Evolutionary conservation across 1,284 basidiomycete genomes (phyloP).

Genomic region (Rhizopogon parksii): DNA sequence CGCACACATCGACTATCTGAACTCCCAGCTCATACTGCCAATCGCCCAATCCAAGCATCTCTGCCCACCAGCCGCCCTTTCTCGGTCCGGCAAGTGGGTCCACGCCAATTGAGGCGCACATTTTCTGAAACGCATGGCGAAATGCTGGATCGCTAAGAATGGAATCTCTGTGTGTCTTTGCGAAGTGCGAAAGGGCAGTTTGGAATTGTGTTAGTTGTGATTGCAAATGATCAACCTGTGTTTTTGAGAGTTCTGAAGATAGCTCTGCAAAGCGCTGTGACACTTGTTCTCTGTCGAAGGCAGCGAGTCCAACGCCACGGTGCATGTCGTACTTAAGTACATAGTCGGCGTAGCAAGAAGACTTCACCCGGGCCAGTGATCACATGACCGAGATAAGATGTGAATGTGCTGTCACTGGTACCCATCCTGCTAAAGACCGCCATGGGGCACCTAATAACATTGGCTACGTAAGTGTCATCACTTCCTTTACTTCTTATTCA

Average conservation of each 20-base stretch:
- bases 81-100: slow-evolving; percentile 87
- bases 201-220: slow-evolving; percentile 84
- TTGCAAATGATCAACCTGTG: slow-evolving; percentile 75
- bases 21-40: slow-evolving; percentile 96
- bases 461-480: slow-evolving; percentile 53
- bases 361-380: no score
- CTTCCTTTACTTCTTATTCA: slow-evolving; percentile 3
- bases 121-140: slow-evolving; percentile 89
- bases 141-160: slow-evolving; percentile 86
- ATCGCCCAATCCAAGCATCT: slow-evolving; percentile 82
- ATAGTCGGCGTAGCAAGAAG: no score
- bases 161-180: slow-evolving; percentile 74
- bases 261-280: slow-evolving; percentile 74
- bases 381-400: slow-evolving; percentile 14
- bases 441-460: slow-evolving; percentile 79
- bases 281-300: slow-evolving; percentile 67
- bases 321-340: slow-evolving; percentile 39
- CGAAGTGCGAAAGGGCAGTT: slow-evolving; percentile 74
- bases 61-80: slow-evolving; percentile 86
- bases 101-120: slow-evolving; percentile 93
- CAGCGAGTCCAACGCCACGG: slow-evolving; percentile 68
- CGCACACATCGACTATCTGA: slow-evolving; percentile 95
- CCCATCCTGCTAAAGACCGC: not conserved
- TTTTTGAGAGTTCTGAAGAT: slow-evolving; percentile 69
- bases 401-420: no score